A percentile compares a stretch with the other conserved stretches of the same genome.
phyloP scores from a whole-genome alignment of 345 rosid genomes.

The Linum lewisii region DNA sequence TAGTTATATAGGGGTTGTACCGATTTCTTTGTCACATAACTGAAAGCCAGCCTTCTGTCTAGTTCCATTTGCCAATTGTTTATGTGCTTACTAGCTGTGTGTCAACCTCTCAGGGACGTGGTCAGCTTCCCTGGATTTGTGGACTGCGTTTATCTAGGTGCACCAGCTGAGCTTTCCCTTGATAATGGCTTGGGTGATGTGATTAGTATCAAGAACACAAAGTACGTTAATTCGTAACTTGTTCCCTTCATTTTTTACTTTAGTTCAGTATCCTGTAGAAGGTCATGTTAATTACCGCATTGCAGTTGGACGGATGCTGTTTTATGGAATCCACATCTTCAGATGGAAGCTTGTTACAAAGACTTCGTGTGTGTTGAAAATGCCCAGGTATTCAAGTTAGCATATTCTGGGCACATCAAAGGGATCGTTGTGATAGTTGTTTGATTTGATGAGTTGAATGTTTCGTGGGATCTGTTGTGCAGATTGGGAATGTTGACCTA shows the following conservation, averaged over 20 bases:
- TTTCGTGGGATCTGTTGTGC: slow-evolving; percentile 21
- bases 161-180: slow-evolving; percentile 48
- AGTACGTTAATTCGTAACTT: slow-evolving; percentile 30
- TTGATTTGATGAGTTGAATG: background rate
- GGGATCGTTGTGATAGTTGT: background rate
- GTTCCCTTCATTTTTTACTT: slow-evolving; percentile 11
- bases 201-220: slow-evolving; percentile 53
- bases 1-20: too few species aligned
- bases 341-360: slow-evolving; percentile 91
- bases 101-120: slow-evolving; percentile 45
- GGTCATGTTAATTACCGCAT: slow-evolving; percentile 7
- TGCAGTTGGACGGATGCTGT: slow-evolving; percentile 93
- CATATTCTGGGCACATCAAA: background rate
- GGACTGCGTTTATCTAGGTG: slow-evolving; percentile 73
- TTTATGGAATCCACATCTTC: slow-evolving; percentile 82
- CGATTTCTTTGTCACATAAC: background rate
- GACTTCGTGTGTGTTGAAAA: slow-evolving; percentile 89
- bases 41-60: background rate
- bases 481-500: slow-evolving; percentile 71
- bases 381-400: slow-evolving; percentile 58
- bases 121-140: slow-evolving; percentile 85
- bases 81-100: slow-evolving; percentile 19
- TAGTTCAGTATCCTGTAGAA: slow-evolving; percentile 1
- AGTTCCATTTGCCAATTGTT: background rate
- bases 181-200: slow-evolving; percentile 82